Percentiles rank a stretch among this genome's conserved stretches.
These are phyloP conservation scores for Clathrospora elynae DNA, from an alignment of 2,329 filamentous ascomycete genomes.

Conservation along the genomic window DNA sequence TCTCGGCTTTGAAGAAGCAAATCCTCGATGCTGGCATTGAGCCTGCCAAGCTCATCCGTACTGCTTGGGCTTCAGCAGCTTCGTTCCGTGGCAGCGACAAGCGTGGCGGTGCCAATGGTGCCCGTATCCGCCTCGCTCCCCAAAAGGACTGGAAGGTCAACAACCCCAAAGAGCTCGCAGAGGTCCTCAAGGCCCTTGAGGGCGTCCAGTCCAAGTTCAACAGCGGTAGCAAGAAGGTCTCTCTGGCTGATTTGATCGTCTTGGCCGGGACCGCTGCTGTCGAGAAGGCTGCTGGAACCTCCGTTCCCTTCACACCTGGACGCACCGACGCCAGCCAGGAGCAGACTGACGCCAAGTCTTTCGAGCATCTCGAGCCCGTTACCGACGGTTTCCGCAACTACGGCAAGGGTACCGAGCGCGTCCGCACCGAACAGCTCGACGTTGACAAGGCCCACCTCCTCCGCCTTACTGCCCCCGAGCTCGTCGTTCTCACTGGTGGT, in stretches of 20 bases:
- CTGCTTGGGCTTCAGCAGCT: slow-evolving; percentile 46
- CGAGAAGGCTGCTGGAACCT: slow-evolving; percentile 70
- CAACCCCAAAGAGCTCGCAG: slow-evolving; percentile 68
- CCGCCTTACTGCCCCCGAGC: slow-evolving; percentile 70
- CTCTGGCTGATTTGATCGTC: slow-evolving; percentile 78
- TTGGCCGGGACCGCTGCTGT: slow-evolving; percentile 72
- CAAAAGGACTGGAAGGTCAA: slow-evolving; percentile 76
- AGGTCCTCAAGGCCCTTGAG: slow-evolving; percentile 67
- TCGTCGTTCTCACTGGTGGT: slow-evolving; percentile 73
- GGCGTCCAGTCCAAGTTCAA: slow-evolving; percentile 71
- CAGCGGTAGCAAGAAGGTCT: slow-evolving; percentile 70
- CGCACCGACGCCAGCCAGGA: slow-evolving; percentile 73
- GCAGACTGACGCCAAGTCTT: slow-evolving; percentile 70
- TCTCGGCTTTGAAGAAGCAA: slow-evolving; percentile 69
- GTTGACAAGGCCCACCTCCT: slow-evolving; percentile 74
- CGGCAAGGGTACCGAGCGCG: slow-evolving; percentile 65
- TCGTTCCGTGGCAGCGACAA: slow-evolving; percentile 67
- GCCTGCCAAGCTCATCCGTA: slow-evolving; percentile 64
- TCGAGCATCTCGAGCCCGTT: slow-evolving; percentile 68
- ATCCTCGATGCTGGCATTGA: slow-evolving; percentile 68
- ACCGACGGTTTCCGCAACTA: slow-evolving; percentile 84
- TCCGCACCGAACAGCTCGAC: slow-evolving; percentile 70
- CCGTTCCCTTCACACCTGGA: slow-evolving; percentile 74
- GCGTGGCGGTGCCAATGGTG: slow-evolving; percentile 81
- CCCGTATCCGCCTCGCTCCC: slow-evolving; percentile 74